Evolutionary conservation across 768 basidiomycete genomes (phyloP).

Genomic region (Suillus occidentalis): DNA sequence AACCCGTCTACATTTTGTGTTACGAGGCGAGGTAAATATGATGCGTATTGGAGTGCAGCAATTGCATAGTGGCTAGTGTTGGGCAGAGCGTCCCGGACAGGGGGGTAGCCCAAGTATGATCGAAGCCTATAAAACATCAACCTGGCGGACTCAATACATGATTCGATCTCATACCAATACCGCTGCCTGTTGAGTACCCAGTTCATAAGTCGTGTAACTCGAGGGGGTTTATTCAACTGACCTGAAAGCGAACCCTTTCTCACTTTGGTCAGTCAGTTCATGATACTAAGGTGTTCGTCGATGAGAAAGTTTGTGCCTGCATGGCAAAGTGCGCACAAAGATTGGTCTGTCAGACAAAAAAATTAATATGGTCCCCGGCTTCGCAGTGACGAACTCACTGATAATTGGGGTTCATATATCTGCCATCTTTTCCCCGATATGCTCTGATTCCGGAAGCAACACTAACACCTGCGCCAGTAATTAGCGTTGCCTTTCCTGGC

Average conservation of each 20-base stretch:
- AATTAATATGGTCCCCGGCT: not conserved
- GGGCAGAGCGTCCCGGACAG: conserved; percentile 77
- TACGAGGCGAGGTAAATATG: conserved; percentile 60
- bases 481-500: conserved; percentile 65
- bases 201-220: not conserved
- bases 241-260: conserved; percentile 72
- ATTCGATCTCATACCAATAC: conserved; percentile 59
- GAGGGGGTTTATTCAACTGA: conserved; percentile 29
- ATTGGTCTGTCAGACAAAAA: conserved; percentile 48
- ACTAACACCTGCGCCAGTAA: conserved; percentile 93
- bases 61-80: conserved; percentile 90
- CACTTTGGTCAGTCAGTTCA: conserved; percentile 73
- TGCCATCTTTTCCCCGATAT: conserved; percentile 84
- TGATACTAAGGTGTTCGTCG: conserved; percentile 56
- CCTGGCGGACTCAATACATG: not conserved
- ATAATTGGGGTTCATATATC: conserved; percentile 90
- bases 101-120: conserved; percentile 83
- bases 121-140: conserved; percentile 46
- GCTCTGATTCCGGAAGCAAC: conserved; percentile 95
- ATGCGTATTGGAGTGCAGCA: conserved; percentile 75
- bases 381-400: conserved; percentile 47
- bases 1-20: conserved; percentile 96
- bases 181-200: conserved; percentile 55
- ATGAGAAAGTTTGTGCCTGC: conserved; percentile 5
- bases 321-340: conserved; percentile 37